phyloP scores from a whole-genome alignment of 169 alveolate species.

The Plasmodium inui region DNA sequence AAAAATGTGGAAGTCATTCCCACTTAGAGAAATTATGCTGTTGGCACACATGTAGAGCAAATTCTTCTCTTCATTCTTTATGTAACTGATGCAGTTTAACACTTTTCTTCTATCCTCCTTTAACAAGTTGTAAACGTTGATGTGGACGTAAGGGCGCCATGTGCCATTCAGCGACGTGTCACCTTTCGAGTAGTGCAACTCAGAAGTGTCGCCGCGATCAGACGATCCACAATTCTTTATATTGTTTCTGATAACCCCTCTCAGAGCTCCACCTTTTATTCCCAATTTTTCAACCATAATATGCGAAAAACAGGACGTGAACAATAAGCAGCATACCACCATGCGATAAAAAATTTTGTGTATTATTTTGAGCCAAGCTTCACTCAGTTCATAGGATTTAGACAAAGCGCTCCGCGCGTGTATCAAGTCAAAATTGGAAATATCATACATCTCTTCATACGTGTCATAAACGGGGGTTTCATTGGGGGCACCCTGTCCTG shows the following conservation, averaged over 20 bases:
- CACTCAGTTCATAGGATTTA: conserved; percentile 38
- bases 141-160: neutral
- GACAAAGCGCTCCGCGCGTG: neutral
- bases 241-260: neutral
- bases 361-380: conserved; percentile 44
- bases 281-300: neutral
- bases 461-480: neutral
- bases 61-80: conserved; percentile 45
- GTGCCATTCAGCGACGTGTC: neutral
- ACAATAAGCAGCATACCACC: conserved; percentile 55
- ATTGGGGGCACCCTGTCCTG: neutral
- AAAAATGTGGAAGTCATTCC: conserved; percentile 37
- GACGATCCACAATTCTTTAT: neutral
- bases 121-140: neutral
- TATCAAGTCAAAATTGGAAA: conserved; percentile 6
- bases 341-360: conserved; percentile 55
- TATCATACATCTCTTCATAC: conserved; percentile 59
- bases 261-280: neutral
- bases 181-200: neutral
- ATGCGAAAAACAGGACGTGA: conserved; percentile 23
- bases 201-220: neutral
- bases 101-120: conserved; percentile 28
- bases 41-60: conserved; percentile 51
- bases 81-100: conserved; percentile 1
- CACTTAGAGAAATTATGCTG: conserved; percentile 30